Base-by-base conservation (phyloP, 345 rosid genomes). In the Aethionema arabicum region DNA sequence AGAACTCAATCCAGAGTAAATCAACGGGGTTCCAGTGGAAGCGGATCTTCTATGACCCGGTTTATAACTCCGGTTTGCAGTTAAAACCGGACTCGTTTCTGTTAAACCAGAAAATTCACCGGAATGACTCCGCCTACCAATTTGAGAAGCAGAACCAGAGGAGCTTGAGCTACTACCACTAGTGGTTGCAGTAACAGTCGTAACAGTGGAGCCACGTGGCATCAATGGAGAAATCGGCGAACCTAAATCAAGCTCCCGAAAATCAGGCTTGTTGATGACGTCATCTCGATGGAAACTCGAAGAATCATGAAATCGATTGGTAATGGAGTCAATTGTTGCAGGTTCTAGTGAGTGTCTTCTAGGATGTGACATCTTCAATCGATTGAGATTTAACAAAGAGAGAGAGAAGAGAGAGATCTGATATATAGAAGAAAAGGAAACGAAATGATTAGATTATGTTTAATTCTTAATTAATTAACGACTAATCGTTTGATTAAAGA, bases 21-120 rank as follows among this genome's bases (percentile, higher is more conserved):
- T 87, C 72, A 89, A 63, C 40, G 95, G 84, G 0, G 84, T 56
- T 11, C 91, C 91, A 31, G 91, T 82, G 11, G 91, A 84, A 47
- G 84, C 87, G 64, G 97, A 89, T 88, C 98, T 86, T 63, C 88
- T 67, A 15, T 82, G 87, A 38, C 86, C 86, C 39, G 77, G 83
- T 63, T 73, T 78, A 6, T 59, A 33, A 43, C 8, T 70, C 43
- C 76, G 72, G 66, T 30, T 73, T 4, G 12, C 32, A 14, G 72
- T 59, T 10, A 43, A 1, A 9, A 30, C 63, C 30, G 44, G 74
- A 64, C 33, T n/a, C n/a, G 48, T 51, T 29, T 74, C 73, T 9
- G n/a, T 0, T 37, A 46, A 16, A 54, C 72, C 70, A 27, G 78
- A 68, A 11, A 82, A 64, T 76, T 91, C 98, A 35, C 88, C 96